These are phyloP conservation scores for Coemansia sp. DNA, from an alignment of 192 early-diverging fungal genomes.

Conservation along the genomic window DNA sequence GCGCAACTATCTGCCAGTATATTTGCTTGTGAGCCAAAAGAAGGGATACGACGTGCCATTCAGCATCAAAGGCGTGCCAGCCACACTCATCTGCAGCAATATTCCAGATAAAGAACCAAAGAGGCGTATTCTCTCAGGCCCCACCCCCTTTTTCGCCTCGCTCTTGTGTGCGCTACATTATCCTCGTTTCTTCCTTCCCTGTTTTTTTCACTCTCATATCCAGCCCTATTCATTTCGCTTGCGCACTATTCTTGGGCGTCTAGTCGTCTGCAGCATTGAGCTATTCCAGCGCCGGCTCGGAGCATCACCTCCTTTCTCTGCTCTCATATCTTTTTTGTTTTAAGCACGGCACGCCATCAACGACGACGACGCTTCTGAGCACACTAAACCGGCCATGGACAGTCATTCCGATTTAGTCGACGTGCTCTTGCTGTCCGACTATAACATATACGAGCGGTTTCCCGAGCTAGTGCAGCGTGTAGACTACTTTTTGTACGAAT, in stretches of 20 bases:
- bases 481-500: conserved; percentile 53
- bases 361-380: background rate
- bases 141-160: conserved; percentile 20
- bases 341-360: background rate
- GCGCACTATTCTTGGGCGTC: background rate
- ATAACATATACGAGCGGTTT: conserved; percentile 54
- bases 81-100: conserved; percentile 5
- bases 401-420: conserved; percentile 37
- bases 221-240: background rate
- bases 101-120: background rate
- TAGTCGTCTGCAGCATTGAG: background rate
- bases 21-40: background rate
- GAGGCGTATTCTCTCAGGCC: conserved; percentile 2
- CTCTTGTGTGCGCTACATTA: conserved; percentile 13
- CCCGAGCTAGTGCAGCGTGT: conserved; percentile 53
- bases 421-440: conserved; percentile 51
- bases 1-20: background rate
- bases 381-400: conserved; percentile 36
- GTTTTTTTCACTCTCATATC: background rate
- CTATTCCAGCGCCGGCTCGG: background rate
- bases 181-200: background rate
- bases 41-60: background rate
- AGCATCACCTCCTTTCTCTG: background rate
- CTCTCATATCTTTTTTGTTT: background rate
- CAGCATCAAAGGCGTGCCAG: conserved; percentile 8